Evolutionary conservation across 1,284 basidiomycete species (phyloP).

Genomic region (Sporisorium reilianum): DNA sequence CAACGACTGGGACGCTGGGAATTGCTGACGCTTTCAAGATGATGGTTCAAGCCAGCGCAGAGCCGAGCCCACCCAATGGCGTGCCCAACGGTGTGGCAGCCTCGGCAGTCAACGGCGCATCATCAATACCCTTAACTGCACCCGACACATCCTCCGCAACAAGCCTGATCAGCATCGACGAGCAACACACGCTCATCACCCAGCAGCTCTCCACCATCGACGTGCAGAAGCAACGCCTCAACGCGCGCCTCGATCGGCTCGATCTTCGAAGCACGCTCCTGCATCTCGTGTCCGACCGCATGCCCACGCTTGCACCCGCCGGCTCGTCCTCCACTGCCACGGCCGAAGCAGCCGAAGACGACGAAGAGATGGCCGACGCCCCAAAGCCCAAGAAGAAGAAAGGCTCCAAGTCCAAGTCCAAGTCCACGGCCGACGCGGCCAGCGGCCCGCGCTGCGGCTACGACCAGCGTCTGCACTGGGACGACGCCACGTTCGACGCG

Average conservation of each 20-base stretch:
- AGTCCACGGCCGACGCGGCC: conserved; percentile 8
- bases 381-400: conserved; percentile 16
- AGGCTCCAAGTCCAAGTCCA: conserved; percentile 15
- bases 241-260: conserved; percentile 35
- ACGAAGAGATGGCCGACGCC: conserved; percentile 19
- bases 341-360: conserved; percentile 8
- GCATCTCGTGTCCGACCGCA: conserved; percentile 44
- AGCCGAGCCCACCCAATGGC: background rate
- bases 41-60: background rate
- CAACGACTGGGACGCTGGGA: background rate
- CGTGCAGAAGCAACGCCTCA: conserved; percentile 26
- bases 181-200: conserved; percentile 19
- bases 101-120: background rate
- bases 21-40: conserved; percentile 9
- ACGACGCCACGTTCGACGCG: conserved; percentile 27
- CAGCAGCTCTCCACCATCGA: conserved; percentile 26
- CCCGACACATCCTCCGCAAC: conserved; percentile 13
- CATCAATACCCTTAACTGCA: conserved; percentile 1
- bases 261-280: conserved; percentile 40
- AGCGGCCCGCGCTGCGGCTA: conserved; percentile 48
- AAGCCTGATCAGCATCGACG: conserved; percentile 13
- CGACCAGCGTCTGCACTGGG: conserved; percentile 47
- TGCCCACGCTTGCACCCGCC: conserved; percentile 27
- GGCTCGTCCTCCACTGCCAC: conserved; percentile 11
- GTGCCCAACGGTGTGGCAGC: background rate